Base-by-base conservation (phyloP, 2,329 filamentous ascomycete species). In the Scedosporium apiospermum region DNA sequence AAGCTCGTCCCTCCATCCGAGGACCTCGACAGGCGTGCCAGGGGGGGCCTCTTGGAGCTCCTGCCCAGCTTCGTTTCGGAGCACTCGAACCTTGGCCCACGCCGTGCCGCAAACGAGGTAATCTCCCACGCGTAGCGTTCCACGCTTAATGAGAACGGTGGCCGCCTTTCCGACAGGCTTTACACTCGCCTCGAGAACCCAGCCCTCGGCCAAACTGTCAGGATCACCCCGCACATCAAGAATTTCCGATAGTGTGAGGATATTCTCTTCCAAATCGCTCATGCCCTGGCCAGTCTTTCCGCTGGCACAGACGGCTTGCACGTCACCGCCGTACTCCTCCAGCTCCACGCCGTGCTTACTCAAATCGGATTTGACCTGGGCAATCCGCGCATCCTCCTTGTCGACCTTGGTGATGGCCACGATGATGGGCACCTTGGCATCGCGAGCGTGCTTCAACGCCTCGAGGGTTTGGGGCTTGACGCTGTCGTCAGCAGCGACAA, bases 371-470 rank as follows among this genome's bases (percentile, higher is more conserved):
- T 98, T 98, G 65, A 98, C 93, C 58, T 86, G 84, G 51, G 97
- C 89, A 10, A 92, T 77, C 60, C 91, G 85, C 4, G 90, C 88
- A 64, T 90, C 88, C 64, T 89, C 86, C 75, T 95, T 96, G 77
- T 99, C 95, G 60, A 96, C 85, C 76, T 99, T 99, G 79, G 95
- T 99, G 76, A 98, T 93, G 16, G 96, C 96, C 60, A 99, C 95
- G 64, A 99, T 96, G 59, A 99, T 93, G 4, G 95, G 93, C 0
- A 98, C 95, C 65, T 89, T 88, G 60, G 95, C 91, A 34, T 84
- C 82, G 63, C 88, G 89, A 6, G 95, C 93, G 72, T 99, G 95
- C 74, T 96, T 97, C 71, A 99, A 87, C 5, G 95, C 95, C 77
- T 99, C 95, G 2, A 98, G 80, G 0, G 96, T 99, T 71, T 99